Evolutionary conservation across 176 grass and related monocot genomes (phyloP).

Genomic region (Canna indica): DNA sequence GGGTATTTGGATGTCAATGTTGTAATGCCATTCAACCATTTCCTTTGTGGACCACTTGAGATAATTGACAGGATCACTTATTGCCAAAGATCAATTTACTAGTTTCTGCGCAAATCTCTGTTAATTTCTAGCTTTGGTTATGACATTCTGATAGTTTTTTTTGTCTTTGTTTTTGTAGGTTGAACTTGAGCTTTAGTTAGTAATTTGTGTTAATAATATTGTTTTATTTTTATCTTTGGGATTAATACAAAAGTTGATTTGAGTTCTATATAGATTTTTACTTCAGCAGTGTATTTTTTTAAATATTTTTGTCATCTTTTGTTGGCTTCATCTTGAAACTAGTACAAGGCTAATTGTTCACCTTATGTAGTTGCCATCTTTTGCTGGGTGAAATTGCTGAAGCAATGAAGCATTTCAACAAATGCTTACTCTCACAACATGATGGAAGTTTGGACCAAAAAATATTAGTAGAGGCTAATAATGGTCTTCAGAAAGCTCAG

Average conservation of each 20-base stretch:
- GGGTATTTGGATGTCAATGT: too few species aligned
- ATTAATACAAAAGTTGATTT: background rate
- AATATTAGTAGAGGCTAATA: slow-evolving; percentile 58
- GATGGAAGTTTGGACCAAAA: slow-evolving; percentile 31
- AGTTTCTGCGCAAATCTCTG: too few species aligned
- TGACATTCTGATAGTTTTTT: too few species aligned
- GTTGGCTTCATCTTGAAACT: background rate
- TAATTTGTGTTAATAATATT: background rate
- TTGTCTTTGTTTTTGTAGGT: too few species aligned
- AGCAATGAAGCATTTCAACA: slow-evolving; percentile 62
- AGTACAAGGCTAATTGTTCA: background rate
- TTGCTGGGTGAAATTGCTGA: slow-evolving; percentile 59
- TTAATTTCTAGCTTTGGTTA: too few species aligned
- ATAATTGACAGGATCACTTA: too few species aligned
- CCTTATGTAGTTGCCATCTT: slow-evolving; percentile 65
- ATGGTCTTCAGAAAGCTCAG: slow-evolving; percentile 68
- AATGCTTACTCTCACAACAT: slow-evolving; percentile 57
- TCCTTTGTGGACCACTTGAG: too few species aligned
- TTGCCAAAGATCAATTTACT: too few species aligned
- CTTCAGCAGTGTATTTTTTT: background rate
- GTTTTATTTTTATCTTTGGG: background rate
- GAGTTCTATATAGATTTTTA: background rate
- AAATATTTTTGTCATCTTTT: background rate
- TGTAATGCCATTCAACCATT: too few species aligned
- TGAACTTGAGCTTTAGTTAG: too few species aligned